These are phyloP conservation scores for Paecilomyces dactylethromorphus DNA, from an alignment of 2,329 filamentous ascomycete genomes.

Conservation along the genomic window DNA sequence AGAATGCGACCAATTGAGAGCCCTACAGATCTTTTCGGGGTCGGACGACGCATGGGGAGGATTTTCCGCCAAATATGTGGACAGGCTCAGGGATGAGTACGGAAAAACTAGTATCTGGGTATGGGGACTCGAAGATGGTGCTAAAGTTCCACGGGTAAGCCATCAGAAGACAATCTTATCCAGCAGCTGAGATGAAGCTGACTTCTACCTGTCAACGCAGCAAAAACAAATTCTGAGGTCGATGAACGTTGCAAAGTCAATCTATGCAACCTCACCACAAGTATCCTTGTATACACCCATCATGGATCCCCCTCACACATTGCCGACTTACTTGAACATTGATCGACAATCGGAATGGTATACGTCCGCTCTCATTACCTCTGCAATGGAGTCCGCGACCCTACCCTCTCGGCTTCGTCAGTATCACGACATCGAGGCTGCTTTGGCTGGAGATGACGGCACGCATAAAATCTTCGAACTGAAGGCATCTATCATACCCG, in stretches of 20 bases:
- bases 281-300: constrained; percentile 75
- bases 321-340: constrained; percentile 55
- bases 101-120: constrained; percentile 82
- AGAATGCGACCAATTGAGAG: constrained; percentile 89
- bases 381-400: constrained; percentile 71
- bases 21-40: constrained; percentile 67
- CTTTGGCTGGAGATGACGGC: constrained; percentile 55
- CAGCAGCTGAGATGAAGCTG: constrained; percentile 6
- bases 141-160: constrained; percentile 49
- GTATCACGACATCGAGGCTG: constrained; percentile 30
- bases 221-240: constrained; percentile 58
- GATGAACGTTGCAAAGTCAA: constrained; percentile 66
- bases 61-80: constrained; percentile 65
- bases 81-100: constrained; percentile 81
- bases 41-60: constrained; percentile 77
- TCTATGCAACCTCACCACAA: constrained; percentile 62
- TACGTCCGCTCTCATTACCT: constrained; percentile 65
- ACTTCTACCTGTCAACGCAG: constrained; percentile 16
- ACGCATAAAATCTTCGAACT: constrained; percentile 72
- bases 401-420: constrained; percentile 59
- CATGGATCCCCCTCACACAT: constrained; percentile 50
- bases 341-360: constrained; percentile 69
- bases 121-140: constrained; percentile 69
- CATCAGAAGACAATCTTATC: background rate
- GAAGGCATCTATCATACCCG: constrained; percentile 54